A percentile compares a stretch with the other conserved stretches of the same genome.
These are phyloP conservation scores for Didymella glomerata DNA, from an alignment of 2,329 filamentous ascomycete genomes.

Conservation along the genomic window DNA sequence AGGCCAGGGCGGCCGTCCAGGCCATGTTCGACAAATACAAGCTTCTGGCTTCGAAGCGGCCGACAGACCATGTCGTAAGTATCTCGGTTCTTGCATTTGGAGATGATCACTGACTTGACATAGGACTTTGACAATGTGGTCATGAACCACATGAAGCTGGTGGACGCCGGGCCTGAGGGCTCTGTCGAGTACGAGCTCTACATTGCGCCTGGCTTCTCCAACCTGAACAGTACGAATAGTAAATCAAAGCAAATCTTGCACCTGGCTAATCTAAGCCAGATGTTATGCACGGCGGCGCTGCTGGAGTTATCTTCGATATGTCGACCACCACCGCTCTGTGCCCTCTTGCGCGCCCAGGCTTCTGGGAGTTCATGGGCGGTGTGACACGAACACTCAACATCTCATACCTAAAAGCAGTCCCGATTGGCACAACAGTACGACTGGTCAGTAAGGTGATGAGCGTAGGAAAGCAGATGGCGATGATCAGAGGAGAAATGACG, in stretches of 20 bases:
- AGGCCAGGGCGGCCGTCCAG: slow-evolving; percentile 49
- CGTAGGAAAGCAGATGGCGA: slow-evolving; percentile 61
- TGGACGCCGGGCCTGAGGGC: slow-evolving; percentile 50
- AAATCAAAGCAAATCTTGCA: too few relatives aligned
- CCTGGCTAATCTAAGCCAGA: slow-evolving; percentile 32
- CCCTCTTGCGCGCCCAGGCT: slow-evolving; percentile 58
- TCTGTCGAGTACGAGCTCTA: slow-evolving; percentile 47
- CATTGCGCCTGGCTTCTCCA: slow-evolving; percentile 50
- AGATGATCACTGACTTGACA: slow-evolving; percentile 3
- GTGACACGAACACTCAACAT: slow-evolving; percentile 61
- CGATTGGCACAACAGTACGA: slow-evolving; percentile 56
- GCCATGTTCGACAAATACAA: slow-evolving; percentile 51
- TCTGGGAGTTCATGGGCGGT: slow-evolving; percentile 63
- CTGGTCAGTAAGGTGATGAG: slow-evolving; percentile 56
- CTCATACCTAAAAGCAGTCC: slow-evolving; percentile 61
- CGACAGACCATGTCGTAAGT: slow-evolving; percentile 45
- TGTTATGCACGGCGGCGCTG: slow-evolving; percentile 54
- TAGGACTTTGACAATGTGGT: slow-evolving; percentile 51
- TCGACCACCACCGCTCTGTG: slow-evolving; percentile 60
- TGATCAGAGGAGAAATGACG: slow-evolving; percentile 61
- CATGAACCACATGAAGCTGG: slow-evolving; percentile 49
- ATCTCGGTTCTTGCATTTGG: not conserved
- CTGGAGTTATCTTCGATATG: slow-evolving; percentile 54
- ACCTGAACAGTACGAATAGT: slow-evolving; percentile 48
- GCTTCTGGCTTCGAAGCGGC: slow-evolving; percentile 42